These are phyloP conservation scores for Amphibolis antarctica DNA, from an alignment of 106 monocot genomes.

Conservation along the genomic window DNA sequence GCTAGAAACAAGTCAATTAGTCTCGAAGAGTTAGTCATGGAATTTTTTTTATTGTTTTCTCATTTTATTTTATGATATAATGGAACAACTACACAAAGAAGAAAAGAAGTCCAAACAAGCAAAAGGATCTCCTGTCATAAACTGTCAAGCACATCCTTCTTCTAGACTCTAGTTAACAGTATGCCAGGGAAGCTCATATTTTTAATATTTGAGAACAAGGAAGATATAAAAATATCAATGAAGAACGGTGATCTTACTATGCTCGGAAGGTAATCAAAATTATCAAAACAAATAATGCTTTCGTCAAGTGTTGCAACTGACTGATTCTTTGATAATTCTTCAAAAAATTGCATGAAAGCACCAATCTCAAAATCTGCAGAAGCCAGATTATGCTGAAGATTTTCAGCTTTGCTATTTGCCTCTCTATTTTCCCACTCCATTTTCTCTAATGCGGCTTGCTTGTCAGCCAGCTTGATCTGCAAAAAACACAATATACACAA, in stretches of 20 bases:
- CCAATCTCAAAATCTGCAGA: constrained; percentile 50
- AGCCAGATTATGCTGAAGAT: constrained; percentile 45
- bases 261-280: constrained; percentile 30
- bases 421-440: constrained; percentile 63
- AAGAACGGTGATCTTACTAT: constrained; percentile 32
- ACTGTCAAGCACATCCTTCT: too few species aligned
- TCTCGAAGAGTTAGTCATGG: not conserved
- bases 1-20: not conserved
- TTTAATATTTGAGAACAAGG: not conserved
- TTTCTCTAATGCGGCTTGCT: constrained; percentile 77
- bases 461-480: constrained; percentile 87
- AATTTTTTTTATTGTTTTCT: not conserved
- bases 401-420: constrained; percentile 57
- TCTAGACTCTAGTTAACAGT: too few species aligned
- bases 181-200: too few species aligned
- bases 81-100: too few species aligned
- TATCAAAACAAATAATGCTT: constrained; percentile 16
- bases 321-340: constrained; percentile 37
- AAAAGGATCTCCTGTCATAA: too few species aligned
- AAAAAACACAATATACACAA: constrained; percentile 1
- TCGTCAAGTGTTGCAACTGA: constrained; percentile 23
- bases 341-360: constrained; percentile 43
- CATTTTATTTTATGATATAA: not conserved
- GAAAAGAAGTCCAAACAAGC: too few species aligned
- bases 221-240: not conserved